Evolutionary conservation across 1,284 basidiomycete species (phyloP).

Genomic region (Melampsora americana): DNA sequence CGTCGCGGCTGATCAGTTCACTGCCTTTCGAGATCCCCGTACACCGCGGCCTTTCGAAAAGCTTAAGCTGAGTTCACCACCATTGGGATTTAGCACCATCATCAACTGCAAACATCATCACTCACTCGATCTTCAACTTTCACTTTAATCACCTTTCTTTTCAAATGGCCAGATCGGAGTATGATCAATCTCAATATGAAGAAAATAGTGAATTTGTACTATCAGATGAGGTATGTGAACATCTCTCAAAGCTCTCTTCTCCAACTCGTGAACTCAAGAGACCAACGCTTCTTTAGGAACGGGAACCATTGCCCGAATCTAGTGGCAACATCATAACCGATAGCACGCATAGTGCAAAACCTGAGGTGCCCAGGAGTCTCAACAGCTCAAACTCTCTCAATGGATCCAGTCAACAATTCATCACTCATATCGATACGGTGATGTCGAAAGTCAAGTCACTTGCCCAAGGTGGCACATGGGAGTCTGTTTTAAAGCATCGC

Average conservation of each 20-base stretch:
- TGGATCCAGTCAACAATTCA: slow-evolving; percentile 25
- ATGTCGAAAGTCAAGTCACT: slow-evolving; percentile 39
- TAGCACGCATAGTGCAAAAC: not conserved
- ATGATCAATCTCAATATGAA: slow-evolving; percentile 36
- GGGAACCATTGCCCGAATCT: not conserved
- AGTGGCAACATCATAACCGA: not conserved
- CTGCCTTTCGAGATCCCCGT: no score
- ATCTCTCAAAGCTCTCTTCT: not conserved
- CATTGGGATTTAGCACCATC: no score
- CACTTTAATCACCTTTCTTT: no score
- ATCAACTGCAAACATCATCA: no score
- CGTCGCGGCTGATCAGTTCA: no score
- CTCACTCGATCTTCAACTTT: no score
- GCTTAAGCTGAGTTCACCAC: no score
- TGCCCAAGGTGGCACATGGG: slow-evolving; percentile 16
- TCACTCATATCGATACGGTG: slow-evolving; percentile 37
- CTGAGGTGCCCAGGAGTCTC: slow-evolving; percentile 8
- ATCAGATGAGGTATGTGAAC: slow-evolving; percentile 41
- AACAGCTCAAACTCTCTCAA: not conserved
- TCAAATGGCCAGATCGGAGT: slow-evolving; percentile 27
- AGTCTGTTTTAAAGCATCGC: slow-evolving; percentile 38
- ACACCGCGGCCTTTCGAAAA: no score
- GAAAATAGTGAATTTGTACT: slow-evolving; percentile 41
- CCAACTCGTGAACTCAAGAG: not conserved
- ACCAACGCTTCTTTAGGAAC: not conserved